These are phyloP conservation scores for Phytophthora cactorum DNA, from an alignment of 352 stramenopile genomes.

Conservation along the genomic window DNA sequence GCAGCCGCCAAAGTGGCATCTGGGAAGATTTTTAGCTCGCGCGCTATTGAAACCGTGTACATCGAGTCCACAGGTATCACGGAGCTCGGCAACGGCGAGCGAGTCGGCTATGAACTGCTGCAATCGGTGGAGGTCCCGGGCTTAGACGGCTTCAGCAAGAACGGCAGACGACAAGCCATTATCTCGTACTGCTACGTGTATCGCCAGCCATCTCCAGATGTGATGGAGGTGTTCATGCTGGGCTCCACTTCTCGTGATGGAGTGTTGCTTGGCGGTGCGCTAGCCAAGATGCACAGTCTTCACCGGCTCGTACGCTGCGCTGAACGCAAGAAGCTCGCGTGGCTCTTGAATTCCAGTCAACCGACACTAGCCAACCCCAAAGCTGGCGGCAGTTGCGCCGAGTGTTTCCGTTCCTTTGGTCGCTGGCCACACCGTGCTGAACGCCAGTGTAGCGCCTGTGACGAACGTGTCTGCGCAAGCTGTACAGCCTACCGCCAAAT, in stretches of 20 bases:
- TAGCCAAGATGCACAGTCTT: constrained; percentile 41
- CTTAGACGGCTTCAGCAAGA: constrained; percentile 20
- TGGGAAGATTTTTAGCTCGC: constrained; percentile 25
- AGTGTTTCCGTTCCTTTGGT: constrained; percentile 37
- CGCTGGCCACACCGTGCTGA: constrained; percentile 32
- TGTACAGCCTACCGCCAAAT: constrained; percentile 36
- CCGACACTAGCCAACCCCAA: constrained; percentile 31
- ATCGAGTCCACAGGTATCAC: constrained; percentile 41
- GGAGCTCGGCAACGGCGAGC: constrained; percentile 28
- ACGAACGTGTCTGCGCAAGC: constrained; percentile 38
- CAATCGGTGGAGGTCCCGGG: constrained; percentile 37
- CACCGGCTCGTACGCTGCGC: constrained; percentile 31
- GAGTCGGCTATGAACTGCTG: constrained; percentile 41
- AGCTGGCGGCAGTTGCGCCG: constrained; percentile 34
- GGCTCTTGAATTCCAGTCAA: constrained; percentile 37
- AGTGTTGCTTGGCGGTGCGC: constrained; percentile 29
- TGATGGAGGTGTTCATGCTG: constrained; percentile 41
- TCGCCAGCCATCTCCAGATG: constrained; percentile 31
- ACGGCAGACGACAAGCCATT: constrained; percentile 17
- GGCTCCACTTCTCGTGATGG: constrained; percentile 38
- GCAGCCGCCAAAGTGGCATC: constrained; percentile 23
- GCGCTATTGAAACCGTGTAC: constrained; percentile 33
- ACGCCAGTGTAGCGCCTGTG: constrained; percentile 40
- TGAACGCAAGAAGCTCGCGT: constrained; percentile 44
- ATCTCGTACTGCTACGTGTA: constrained; percentile 54